Base-by-base conservation (phyloP, 495 filamentous ascomycete species). In the Hyaloscypha finlandica region DNA sequence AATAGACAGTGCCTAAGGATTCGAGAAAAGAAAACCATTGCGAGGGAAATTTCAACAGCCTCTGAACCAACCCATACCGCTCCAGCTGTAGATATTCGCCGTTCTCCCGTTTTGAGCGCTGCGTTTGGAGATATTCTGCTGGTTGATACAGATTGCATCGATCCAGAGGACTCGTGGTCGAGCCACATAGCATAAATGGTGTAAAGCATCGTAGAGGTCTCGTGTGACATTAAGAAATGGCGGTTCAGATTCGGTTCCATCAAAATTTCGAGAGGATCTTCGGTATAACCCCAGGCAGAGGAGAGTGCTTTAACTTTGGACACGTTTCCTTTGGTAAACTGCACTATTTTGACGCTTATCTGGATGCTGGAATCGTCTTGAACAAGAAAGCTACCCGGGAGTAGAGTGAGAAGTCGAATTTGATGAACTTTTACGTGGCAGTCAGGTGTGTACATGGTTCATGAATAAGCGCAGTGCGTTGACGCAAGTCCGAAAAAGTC, bases 21-120 rank as follows among this genome's bases (percentile, higher is more conserved):
- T n/a, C n/a, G n/a, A n/a, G n/a, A n/a, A n/a, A n/a, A n/a, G n/a
- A n/a, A n/a, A n/a, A n/a, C n/a, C n/a, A n/a, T n/a, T n/a, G 42
- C 42, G 8, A 45, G 14, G 14, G 42, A 45, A 45, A 4, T 45
- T 8, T 45, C 42, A 19, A 45, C 59, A 9, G 32, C 59, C 14
- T 25, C 31, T 61, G 16, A 4, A 1, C 59, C 59, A 3, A 61
- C 14, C 59, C 59, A 61, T 39, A 61, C 37, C 37, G 53, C 53
- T 55, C 20, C 4, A 31, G 20, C 8, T 29, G 14, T 55, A 55
- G 11, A 55, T 55, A 8, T 31, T 8, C 4, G 22, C 29, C 53
- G 25, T 55, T 14, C 20, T 6, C 53, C 19, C 8, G 20, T 25
- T n/a, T 31, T 55, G 53, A 31, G 53, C 4, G 20, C 29, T 25